Evolutionary conservation across 176 grass and related monocot genomes (phyloP).

Genomic region (Raddia guianensis): DNA sequence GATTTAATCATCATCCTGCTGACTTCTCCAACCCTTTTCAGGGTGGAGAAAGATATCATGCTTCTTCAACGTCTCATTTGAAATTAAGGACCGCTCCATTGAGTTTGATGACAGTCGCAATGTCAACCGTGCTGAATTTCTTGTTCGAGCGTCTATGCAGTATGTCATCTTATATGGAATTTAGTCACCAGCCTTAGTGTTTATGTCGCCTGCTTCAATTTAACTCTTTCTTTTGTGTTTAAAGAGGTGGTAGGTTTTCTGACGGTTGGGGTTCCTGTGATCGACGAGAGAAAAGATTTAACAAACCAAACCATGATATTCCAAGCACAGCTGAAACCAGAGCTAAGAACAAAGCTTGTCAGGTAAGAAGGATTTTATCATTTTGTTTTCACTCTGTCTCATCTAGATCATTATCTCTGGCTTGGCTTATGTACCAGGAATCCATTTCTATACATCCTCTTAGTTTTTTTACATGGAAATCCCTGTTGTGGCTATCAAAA

Average conservation of each 20-base stretch:
- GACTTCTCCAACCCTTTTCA: constrained; percentile 34
- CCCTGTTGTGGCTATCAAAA: background rate
- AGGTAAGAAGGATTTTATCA: constrained; percentile 45
- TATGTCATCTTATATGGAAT: constrained; percentile 45
- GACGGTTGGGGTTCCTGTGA: constrained; percentile 92
- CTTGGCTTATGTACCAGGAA: background rate
- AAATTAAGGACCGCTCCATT: constrained; percentile 84
- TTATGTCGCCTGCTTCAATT: background rate
- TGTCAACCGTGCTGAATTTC: constrained; percentile 85
- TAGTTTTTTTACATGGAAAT: background rate
- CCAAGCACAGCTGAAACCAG: constrained; percentile 97
- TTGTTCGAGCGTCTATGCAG: constrained; percentile 78
- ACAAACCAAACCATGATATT: constrained; percentile 87
- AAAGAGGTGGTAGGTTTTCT: constrained; percentile 83
- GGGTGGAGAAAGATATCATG: constrained; percentile 96
- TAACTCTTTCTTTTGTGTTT: constrained; percentile 24
- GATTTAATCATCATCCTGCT: constrained; percentile 13
- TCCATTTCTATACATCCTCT: background rate
- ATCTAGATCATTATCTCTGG: constrained; percentile 1
- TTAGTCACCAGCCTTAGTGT: constrained; percentile 1
- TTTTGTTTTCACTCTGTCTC: background rate
- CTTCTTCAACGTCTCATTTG: constrained; percentile 86
- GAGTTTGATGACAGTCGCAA: constrained; percentile 84
- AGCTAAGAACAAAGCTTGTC: constrained; percentile 97
- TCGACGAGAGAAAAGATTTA: constrained; percentile 70